phyloP scores from a whole-genome alignment of 2,329 filamentous ascomycete species.

The Clarireedia paspali region DNA sequence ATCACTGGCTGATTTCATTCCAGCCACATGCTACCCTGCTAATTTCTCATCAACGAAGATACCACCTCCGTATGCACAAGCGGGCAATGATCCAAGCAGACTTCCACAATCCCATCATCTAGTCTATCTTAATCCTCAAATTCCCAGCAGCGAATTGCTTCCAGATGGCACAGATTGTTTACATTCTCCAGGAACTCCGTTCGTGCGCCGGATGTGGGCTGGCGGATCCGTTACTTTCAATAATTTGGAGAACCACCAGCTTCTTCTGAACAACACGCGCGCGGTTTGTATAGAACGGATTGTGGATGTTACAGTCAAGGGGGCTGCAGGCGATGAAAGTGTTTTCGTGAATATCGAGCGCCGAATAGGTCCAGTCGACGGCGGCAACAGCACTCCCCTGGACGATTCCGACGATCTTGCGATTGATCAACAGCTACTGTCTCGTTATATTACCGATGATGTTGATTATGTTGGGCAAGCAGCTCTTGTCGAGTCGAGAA shows the following conservation, averaged over 20 bases:
- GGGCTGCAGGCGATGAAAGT: conserved; percentile 22
- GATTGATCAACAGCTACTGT: conserved; percentile 1
- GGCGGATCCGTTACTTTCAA: conserved; percentile 63
- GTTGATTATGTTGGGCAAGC: background rate
- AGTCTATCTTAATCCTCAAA: conserved; percentile 74
- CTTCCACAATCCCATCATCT: conserved; percentile 67
- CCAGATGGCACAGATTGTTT: conserved; percentile 78
- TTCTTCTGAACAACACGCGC: conserved; percentile 30
- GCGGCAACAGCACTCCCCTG: conserved; percentile 18
- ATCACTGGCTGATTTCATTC: conserved; percentile 50
- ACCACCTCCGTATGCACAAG: conserved; percentile 4
- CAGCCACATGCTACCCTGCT: conserved; percentile 25
- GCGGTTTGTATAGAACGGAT: conserved; percentile 40
- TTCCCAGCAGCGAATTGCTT: conserved; percentile 54
- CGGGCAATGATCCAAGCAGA: background rate
- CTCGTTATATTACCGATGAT: background rate
- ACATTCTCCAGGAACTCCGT: conserved; percentile 67
- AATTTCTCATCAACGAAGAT: conserved; percentile 17
- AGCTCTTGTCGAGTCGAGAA: conserved; percentile 48
- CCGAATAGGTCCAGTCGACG: conserved; percentile 19
- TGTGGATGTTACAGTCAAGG: conserved; percentile 32
- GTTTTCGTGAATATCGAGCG: conserved; percentile 26
- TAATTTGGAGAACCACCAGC: conserved; percentile 10
- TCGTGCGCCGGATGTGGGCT: conserved; percentile 78
- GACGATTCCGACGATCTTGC: background rate